These are phyloP conservation scores for Iberis pinnata DNA, from an alignment of 345 rosid species.

Conservation along the genomic window DNA sequence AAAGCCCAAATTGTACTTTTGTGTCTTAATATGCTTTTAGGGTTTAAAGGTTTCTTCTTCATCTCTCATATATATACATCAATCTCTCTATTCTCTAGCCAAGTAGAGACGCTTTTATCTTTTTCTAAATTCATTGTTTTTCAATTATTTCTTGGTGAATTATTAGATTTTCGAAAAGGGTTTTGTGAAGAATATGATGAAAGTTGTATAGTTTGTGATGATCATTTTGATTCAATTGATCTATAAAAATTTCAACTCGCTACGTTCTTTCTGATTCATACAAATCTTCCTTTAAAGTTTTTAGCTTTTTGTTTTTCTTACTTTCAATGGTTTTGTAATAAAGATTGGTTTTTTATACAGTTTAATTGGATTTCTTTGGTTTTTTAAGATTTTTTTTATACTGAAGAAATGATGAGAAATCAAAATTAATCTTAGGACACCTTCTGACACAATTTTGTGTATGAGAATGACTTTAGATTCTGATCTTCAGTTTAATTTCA, in stretches of 20 bases:
- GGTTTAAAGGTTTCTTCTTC: not conserved
- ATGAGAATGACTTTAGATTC: slow-evolving; percentile 44
- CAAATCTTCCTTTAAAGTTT: not conserved
- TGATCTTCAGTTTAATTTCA: slow-evolving; percentile 31
- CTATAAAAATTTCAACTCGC: not conserved
- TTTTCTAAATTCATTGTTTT: not conserved
- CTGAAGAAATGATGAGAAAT: slow-evolving; percentile 39
- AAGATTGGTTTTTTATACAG: not conserved
- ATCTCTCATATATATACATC: not conserved
- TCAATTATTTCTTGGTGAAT: not conserved
- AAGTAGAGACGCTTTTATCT: too few species aligned
- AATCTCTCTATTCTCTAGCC: not conserved
- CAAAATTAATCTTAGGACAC: slow-evolving; percentile 52
- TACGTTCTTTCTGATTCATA: slow-evolving; percentile 35
- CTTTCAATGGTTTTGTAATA: too few species aligned
- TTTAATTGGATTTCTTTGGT: not conserved
- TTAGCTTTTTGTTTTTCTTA: not conserved
- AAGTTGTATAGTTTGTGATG: slow-evolving; percentile 30
- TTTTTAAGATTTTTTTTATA: not conserved
- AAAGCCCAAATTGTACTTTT: not conserved
- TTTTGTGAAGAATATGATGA: slow-evolving; percentile 23
- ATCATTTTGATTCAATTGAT: slow-evolving; percentile 23
- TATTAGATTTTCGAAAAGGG: not conserved
- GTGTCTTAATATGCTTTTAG: not conserved
- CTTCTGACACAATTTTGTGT: slow-evolving; percentile 51